Evolutionary conservation across 129 eudicot species (phyloP), one percentile per base, ranked within the genome.

Genomic region (Rutidosis leptorrhynchoides): DNA sequence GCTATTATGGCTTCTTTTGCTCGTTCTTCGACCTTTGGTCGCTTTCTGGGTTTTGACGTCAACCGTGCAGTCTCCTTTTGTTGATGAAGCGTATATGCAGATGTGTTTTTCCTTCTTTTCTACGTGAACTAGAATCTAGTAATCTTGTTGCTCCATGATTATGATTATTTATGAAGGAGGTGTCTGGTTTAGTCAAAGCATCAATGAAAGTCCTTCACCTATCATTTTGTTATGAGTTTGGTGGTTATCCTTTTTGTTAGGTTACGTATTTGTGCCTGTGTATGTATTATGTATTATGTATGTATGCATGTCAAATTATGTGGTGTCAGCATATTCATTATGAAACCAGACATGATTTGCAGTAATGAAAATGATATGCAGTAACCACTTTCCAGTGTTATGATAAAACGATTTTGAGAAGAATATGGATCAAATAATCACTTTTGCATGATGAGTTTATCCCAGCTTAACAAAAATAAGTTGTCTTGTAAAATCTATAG

Each of bases 161-260:
- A n/a, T 46, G 21, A 27, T n/a, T n/a, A n/a, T n/a, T n/a, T n/a
- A n/a, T n/a, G 16, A 70, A 28, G 49, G 24, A 17, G 57, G 33
- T 59, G 49, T 46, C n/a, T 71, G 17, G 46, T 70, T 17, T 57
- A 15, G 37, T 42, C 56, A 28, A 68, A 24, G 6, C 55, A 68
- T 8, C 2, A 32, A n/a, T 32, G 6, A 61, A 61, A 61, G 1
- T 30, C 26, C 40, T 12, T 53, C 28, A 16, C 20, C 5, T 1
- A 33, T 55, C 48, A 16, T 35, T 37, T 54, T 35, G 9, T 11
- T 52, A 20, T 27, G 29, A 7, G 24, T 30, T 54, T 52, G 30
- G 40, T 20, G n/a, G 37, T 32, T 12, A 52, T 65, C 37, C 8
- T 24, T 24, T 33, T 32, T 40, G 5, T 40, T 40, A 12, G 46